These are phyloP conservation scores for Cladosporium austrohemisphaericum DNA, from an alignment of 2,329 filamentous ascomycete genomes.

Conservation along the genomic window DNA sequence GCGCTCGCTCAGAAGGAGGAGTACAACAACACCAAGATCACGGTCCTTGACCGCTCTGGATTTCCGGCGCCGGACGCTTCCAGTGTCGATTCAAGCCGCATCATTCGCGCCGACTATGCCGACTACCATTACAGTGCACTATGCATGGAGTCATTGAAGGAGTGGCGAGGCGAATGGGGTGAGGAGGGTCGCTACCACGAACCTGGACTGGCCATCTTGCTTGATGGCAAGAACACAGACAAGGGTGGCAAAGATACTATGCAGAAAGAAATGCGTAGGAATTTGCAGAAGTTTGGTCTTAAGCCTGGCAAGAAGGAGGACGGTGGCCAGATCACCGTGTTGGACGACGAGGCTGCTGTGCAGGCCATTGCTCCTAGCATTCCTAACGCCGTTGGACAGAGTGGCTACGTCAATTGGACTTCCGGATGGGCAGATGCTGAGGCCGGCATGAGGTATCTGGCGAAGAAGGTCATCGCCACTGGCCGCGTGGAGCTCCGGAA, in stretches of 20 bases:
- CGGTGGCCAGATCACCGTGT: slow-evolving; percentile 35
- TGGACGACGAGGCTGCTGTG: slow-evolving; percentile 39
- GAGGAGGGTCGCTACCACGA: slow-evolving; percentile 66
- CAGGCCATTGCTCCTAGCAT: slow-evolving; percentile 36
- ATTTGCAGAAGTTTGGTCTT: slow-evolving; percentile 53
- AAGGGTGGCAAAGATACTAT: slow-evolving; percentile 40
- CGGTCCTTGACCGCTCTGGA: slow-evolving; percentile 54
- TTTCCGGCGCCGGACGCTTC: slow-evolving; percentile 55
- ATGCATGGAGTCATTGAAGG: slow-evolving; percentile 64
- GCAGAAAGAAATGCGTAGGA: slow-evolving; percentile 54
- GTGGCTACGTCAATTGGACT: slow-evolving; percentile 68
- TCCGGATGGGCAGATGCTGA: slow-evolving; percentile 81
- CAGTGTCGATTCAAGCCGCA: slow-evolving; percentile 56
- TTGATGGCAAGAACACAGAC: slow-evolving; percentile 46
- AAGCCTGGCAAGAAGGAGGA: slow-evolving; percentile 35
- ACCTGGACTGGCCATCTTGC: slow-evolving; percentile 63
- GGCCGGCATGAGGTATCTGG: slow-evolving; percentile 63
- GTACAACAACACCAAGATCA: slow-evolving; percentile 51
- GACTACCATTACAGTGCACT: slow-evolving; percentile 72
- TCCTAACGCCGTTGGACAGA: slow-evolving; percentile 51
- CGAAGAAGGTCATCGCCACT: slow-evolving; percentile 48
- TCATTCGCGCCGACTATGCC: slow-evolving; percentile 73
- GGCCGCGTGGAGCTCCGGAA: slow-evolving; percentile 50
- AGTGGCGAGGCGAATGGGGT: slow-evolving; percentile 63
- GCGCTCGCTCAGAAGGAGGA: slow-evolving; percentile 61